Percentiles rank a stretch among this genome's conserved stretches.
Conservation (phyloP, 2,329 filamentous ascomycete genomes). For the Macrophomina tecta region DNA sequence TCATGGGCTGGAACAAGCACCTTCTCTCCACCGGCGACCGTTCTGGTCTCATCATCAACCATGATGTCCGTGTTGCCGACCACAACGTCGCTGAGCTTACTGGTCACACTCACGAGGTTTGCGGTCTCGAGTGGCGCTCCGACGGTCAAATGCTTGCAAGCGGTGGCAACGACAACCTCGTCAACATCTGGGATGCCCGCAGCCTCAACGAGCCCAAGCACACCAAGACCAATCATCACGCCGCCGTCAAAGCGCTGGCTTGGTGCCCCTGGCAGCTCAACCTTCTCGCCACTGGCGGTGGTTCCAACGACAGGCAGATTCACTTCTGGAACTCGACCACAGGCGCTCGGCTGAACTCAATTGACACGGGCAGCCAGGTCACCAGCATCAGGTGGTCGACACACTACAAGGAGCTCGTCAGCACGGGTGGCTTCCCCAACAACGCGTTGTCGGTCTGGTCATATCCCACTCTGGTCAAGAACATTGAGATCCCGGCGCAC, state of each 20-base stretch:
- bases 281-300: slow-evolving; percentile 93
- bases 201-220: slow-evolving; percentile 94
- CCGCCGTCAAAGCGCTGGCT: slow-evolving; percentile 94
- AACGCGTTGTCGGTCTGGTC: slow-evolving; percentile 99
- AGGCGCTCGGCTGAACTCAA: slow-evolving; percentile 96
- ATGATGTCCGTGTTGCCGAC: slow-evolving; percentile 95
- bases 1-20: slow-evolving; percentile 99
- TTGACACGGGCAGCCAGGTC: slow-evolving; percentile 97
- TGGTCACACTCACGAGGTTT: slow-evolving; percentile 97
- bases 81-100: slow-evolving; percentile 98
- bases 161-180: slow-evolving; percentile 97
- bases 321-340: slow-evolving; percentile 99
- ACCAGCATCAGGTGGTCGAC: slow-evolving; percentile 96
- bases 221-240: slow-evolving; percentile 99
- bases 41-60: slow-evolving; percentile 95
- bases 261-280: slow-evolving; percentile 99
- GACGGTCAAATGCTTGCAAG: slow-evolving; percentile 97
- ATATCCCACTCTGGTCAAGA: slow-evolving; percentile 95
- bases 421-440: slow-evolving; percentile 97
- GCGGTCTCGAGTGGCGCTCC: slow-evolving; percentile 95
- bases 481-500: slow-evolving; percentile 96
- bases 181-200: slow-evolving; percentile 98
- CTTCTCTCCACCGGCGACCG: slow-evolving; percentile 92
- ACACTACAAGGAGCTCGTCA: slow-evolving; percentile 96
- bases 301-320: slow-evolving; percentile 95